phyloP scores from a whole-genome alignment of 306 rosid genomes.

The Neltuma alba region DNA sequence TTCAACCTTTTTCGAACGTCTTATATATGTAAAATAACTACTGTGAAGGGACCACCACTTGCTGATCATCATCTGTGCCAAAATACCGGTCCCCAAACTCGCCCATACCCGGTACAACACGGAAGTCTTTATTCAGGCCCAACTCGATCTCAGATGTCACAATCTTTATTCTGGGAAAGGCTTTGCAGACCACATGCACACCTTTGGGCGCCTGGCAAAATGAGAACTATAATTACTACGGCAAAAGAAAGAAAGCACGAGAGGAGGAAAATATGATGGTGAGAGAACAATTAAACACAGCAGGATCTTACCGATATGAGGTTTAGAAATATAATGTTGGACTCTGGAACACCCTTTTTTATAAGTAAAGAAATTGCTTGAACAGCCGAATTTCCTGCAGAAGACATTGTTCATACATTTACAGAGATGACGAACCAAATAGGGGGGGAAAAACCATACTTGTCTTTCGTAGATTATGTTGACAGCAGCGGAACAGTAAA shows the following conservation, averaged over 20 bases:
- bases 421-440: slow-evolving; percentile 14
- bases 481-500: background rate
- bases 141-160: slow-evolving; percentile 94
- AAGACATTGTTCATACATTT: slow-evolving; percentile 15
- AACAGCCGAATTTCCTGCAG: slow-evolving; percentile 90
- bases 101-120: slow-evolving; percentile 98
- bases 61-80: slow-evolving; percentile 90
- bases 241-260: slow-evolving; percentile 18
- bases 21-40: slow-evolving; percentile 36
- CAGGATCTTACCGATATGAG: slow-evolving; percentile 85
- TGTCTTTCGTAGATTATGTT: background rate
- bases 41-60: slow-evolving; percentile 46
- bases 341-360: slow-evolving; percentile 93
- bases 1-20: slow-evolving; percentile 25
- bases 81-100: slow-evolving; percentile 98
- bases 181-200: slow-evolving; percentile 84
- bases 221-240: slow-evolving; percentile 11
- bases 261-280: background rate
- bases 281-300: background rate
- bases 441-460: background rate
- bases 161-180: slow-evolving; percentile 88
- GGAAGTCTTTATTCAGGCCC: slow-evolving; percentile 82
- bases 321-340: slow-evolving; percentile 94
- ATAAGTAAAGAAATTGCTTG: slow-evolving; percentile 85
- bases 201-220: slow-evolving; percentile 95